Conservation (phyloP, 2,329 filamentous ascomycete species). For the Aciculosporium take region DNA sequence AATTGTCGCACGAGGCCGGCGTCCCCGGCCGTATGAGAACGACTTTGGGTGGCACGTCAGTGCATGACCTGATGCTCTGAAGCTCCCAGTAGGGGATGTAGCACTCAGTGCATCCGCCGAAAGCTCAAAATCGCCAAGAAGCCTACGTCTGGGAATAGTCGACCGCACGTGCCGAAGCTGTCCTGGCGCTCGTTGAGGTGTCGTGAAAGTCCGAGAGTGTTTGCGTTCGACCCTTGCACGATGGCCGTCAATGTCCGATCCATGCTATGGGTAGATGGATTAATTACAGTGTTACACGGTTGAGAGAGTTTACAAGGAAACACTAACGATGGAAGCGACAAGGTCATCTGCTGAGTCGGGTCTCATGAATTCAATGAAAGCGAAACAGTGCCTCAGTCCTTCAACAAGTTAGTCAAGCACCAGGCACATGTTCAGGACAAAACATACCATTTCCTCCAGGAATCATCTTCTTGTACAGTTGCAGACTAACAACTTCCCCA, state of each 20-base stretch:
- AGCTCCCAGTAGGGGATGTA: slow-evolving; percentile 1
- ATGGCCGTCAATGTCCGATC: slow-evolving; percentile 16
- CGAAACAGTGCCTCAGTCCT: slow-evolving; percentile 16
- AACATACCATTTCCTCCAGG: slow-evolving; percentile 5
- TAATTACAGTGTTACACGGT: neutral
- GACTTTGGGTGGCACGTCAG: neutral
- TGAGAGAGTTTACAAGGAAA: no score
- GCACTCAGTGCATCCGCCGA: neutral
- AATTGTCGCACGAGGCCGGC: slow-evolving; percentile 6
- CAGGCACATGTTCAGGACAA: neutral
- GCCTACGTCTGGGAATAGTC: slow-evolving; percentile 4
- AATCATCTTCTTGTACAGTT: slow-evolving; percentile 13
- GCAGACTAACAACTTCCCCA: slow-evolving; percentile 22
- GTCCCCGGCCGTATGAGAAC: slow-evolving; percentile 1
- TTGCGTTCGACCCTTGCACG: slow-evolving; percentile 26
- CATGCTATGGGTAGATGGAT: slow-evolving; percentile 16
- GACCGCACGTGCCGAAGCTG: slow-evolving; percentile 4
- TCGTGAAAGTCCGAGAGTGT: slow-evolving; percentile 12
- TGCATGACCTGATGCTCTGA: neutral
- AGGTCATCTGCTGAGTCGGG: slow-evolving; percentile 24
- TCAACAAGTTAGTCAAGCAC: slow-evolving; percentile 7
- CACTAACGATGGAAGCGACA: slow-evolving; percentile 23
- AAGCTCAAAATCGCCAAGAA: neutral
- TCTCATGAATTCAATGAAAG: slow-evolving; percentile 26
- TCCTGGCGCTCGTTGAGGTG: slow-evolving; percentile 7